Percentiles rank a stretch among this genome's conserved stretches.
These are phyloP conservation scores for Cladosporium sp. DNA, from an alignment of 2,329 filamentous ascomycete genomes.

Conservation along the genomic window DNA sequence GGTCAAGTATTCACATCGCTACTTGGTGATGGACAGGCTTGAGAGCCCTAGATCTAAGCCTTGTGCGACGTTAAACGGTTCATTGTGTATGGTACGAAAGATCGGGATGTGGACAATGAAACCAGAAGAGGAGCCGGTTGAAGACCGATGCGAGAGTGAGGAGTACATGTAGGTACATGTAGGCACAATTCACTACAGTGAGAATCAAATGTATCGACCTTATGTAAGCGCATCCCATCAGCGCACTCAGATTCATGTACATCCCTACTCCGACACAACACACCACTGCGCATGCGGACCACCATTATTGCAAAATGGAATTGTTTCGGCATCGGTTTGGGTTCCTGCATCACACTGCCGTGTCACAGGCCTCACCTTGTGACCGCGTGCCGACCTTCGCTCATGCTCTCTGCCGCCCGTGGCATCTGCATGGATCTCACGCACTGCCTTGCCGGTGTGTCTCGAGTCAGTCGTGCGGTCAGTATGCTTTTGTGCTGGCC, in stretches of 20 bases:
- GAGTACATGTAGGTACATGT: background rate
- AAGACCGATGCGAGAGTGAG: background rate
- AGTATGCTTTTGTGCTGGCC: background rate
- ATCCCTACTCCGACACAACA: background rate
- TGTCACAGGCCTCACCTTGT: constrained; percentile 16
- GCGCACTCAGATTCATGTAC: background rate
- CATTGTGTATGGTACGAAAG: background rate
- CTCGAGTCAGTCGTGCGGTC: constrained; percentile 1
- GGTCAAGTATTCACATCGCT: background rate
- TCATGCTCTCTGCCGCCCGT: constrained; percentile 5
- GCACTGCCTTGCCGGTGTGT: background rate
- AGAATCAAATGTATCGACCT: background rate
- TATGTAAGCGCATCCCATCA: background rate
- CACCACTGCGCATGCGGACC: background rate
- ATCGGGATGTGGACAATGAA: constrained; percentile 2
- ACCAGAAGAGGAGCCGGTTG: background rate
- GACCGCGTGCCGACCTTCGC: constrained; percentile 8
- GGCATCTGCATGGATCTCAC: constrained; percentile 19
- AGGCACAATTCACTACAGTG: background rate
- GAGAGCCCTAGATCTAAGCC: background rate
- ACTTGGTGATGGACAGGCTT: background rate
- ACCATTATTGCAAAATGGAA: background rate
- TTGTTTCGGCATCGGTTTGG: background rate
- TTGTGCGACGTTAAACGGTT: background rate
- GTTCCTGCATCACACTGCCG: constrained; percentile 15